Evolutionary conservation across 768 basidiomycete species (phyloP), one percentile per base, ranked within the genome.

Genomic region (Tricholomella constricta): DNA sequence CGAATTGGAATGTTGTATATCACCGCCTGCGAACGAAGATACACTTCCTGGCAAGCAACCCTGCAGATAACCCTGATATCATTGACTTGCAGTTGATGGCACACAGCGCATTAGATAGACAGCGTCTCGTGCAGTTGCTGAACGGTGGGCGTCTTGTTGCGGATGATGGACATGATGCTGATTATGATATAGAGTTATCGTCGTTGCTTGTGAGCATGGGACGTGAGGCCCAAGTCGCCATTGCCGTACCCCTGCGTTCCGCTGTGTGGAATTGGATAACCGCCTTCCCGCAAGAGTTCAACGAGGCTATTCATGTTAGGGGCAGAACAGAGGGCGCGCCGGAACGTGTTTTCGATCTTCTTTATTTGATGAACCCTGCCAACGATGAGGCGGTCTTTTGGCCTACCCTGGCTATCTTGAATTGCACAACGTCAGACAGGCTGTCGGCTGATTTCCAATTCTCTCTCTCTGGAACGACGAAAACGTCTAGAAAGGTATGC

Each of bases 251-350:
- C 23, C 77, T 96, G 31, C 83, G 91, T 19, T 77, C 80, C 25
- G 91, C 90, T 1, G 75, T 96, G 23, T 95, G 94, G 93, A 92
- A 88, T 57, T 96, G 92, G 92, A 85, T 95, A 27, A 85, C 88
- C 26, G 74, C 82, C 20, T 89, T 86, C 62, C 87, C 91, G 0
- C 71, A 75, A 5, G 91, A 97, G 64, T 96, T 85, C 66, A 86
- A 86, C 48, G 85, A 91, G 6, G 78, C 83, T 4, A 77, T 93
- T 32, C 75, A 79, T 9, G 73, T 77, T 3, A 78, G 85, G 40
- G 82, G 85, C 25, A 78, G 73, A 41, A 74, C 90, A 11, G 94
- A 96, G 53, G 91, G 89, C 37, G 84, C 85, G 0, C 87, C 93
- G 1, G 93, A 97, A 64, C 83, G 89, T 7, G 82, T 95, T 2